Conservation (phyloP, 2,329 filamentous ascomycete species). For the Colletotrichum caudatum region DNA sequence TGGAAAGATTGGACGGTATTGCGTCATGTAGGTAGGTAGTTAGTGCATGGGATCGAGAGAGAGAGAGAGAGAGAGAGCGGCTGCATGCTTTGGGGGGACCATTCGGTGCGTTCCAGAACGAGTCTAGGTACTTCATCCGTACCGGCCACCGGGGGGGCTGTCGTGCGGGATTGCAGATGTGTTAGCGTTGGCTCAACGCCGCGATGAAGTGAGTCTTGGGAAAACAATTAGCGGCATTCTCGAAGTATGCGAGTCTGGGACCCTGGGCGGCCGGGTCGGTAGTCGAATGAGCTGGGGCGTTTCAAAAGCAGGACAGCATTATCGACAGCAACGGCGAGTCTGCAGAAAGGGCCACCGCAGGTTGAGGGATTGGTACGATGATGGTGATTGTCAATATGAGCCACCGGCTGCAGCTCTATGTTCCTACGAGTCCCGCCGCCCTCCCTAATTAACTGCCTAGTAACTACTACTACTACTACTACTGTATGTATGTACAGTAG, state of each 20-base stretch:
- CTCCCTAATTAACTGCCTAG: too few relatives aligned
- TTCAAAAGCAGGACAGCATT: not conserved
- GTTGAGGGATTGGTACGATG: slow-evolving; percentile 3
- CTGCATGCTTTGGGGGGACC: not conserved
- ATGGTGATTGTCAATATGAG: slow-evolving; percentile 11
- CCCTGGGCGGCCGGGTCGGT: not conserved
- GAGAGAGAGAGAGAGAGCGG: too few relatives aligned
- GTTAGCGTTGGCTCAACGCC: slow-evolving; percentile 17
- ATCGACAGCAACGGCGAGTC: not conserved
- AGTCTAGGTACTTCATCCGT: not conserved
- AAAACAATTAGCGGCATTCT: slow-evolving; percentile 20
- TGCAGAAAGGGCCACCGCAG: not conserved
- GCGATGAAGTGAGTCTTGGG: not conserved
- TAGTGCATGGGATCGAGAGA: not conserved
- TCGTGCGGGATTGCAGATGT: not conserved
- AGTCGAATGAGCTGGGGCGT: slow-evolving; percentile 2
- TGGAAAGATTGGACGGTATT: slow-evolving; percentile 2
- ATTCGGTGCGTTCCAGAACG: slow-evolving; percentile 14
- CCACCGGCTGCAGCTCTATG: slow-evolving; percentile 22
- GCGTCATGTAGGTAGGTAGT: too few relatives aligned
- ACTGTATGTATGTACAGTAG: too few relatives aligned
- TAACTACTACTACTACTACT: too few relatives aligned
- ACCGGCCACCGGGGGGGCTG: not conserved
- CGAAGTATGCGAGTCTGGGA: slow-evolving; percentile 24
- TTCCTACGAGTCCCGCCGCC: slow-evolving; percentile 9